These are phyloP conservation scores for Lophiostoma macrostomum DNA, from an alignment of 495 filamentous ascomycete genomes.

Conservation along the genomic window DNA sequence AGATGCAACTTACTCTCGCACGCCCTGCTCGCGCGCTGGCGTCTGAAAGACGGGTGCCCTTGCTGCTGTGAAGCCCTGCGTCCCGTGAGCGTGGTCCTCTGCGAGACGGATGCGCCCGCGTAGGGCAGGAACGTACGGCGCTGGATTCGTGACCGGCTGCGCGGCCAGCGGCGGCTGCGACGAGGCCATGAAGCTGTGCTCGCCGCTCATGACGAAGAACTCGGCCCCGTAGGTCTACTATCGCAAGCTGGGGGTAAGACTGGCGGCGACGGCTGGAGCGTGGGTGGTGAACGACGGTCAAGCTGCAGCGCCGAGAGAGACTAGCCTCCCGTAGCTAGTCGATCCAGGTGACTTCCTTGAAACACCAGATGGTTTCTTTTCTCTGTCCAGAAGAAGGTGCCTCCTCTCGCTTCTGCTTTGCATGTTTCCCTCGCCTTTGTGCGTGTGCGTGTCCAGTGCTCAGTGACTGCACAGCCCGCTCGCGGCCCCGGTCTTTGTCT, in stretches of 20 bases:
- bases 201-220: constrained; percentile 27
- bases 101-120: constrained; percentile 10
- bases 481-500: too few species aligned
- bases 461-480: too few species aligned
- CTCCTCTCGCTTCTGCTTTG: too few species aligned
- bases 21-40: constrained; percentile 32
- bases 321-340: neutral
- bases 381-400: neutral
- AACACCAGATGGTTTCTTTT: constrained; percentile 8
- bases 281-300: neutral
- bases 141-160: constrained; percentile 20
- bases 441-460: too few species aligned
- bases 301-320: neutral
- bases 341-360: neutral
- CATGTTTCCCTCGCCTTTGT: too few species aligned
- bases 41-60: constrained; percentile 25
- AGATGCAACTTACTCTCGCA: constrained; percentile 30
- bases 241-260: too few species aligned
- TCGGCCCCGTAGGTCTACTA: too few species aligned
- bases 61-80: constrained; percentile 21
- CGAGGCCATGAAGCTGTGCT: constrained; percentile 35
- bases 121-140: constrained; percentile 18
- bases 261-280: neutral
- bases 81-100: constrained; percentile 8
- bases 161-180: constrained; percentile 21